Evolutionary conservation across 768 basidiomycete genomes (phyloP).

Genomic region (Boletus subcaerulescens): DNA sequence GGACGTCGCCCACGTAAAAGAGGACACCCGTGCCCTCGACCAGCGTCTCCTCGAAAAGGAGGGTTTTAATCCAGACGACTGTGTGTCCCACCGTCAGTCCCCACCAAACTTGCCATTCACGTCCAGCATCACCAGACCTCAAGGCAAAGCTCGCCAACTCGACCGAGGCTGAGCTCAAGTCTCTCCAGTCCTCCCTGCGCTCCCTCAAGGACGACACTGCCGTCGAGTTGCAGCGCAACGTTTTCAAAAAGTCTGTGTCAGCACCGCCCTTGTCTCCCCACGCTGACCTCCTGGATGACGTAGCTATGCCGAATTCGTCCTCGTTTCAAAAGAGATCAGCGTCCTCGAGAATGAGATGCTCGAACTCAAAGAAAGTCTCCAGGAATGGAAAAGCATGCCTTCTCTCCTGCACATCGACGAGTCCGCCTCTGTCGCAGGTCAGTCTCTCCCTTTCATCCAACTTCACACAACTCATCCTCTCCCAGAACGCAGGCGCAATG

Average conservation of each 20-base stretch:
- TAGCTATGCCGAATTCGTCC: conserved; percentile 96
- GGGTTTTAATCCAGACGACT: conserved; percentile 84
- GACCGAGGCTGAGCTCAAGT: conserved; percentile 75
- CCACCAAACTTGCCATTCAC: background rate
- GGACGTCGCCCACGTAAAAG: conserved; percentile 36
- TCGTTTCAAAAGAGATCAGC: conserved; percentile 95
- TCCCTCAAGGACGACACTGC: conserved; percentile 70
- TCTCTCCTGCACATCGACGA: conserved; percentile 89
- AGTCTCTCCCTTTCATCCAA: conserved; percentile 25
- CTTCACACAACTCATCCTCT: conserved; percentile 4
- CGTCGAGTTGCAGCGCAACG: conserved; percentile 81
- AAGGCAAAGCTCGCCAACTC: conserved; percentile 89
- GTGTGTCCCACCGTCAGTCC: conserved; percentile 45
- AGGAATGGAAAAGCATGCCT: conserved; percentile 96
- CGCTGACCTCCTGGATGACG: conserved; percentile 11
- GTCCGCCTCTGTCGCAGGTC: conserved; percentile 60
- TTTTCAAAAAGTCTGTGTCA: conserved; percentile 81
- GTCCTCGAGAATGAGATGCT: conserved; percentile 97
- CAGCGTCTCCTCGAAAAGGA: conserved; percentile 67
- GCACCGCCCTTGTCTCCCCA: background rate
- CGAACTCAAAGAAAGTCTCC: conserved; percentile 89
- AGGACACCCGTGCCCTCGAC: conserved; percentile 62
- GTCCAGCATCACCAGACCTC: conserved; percentile 45
- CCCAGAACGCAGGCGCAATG: conserved; percentile 53
- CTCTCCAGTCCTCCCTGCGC: conserved; percentile 73